Conservation (phyloP, 805 yeast genomes). For the Pichia heedii region DNA sequence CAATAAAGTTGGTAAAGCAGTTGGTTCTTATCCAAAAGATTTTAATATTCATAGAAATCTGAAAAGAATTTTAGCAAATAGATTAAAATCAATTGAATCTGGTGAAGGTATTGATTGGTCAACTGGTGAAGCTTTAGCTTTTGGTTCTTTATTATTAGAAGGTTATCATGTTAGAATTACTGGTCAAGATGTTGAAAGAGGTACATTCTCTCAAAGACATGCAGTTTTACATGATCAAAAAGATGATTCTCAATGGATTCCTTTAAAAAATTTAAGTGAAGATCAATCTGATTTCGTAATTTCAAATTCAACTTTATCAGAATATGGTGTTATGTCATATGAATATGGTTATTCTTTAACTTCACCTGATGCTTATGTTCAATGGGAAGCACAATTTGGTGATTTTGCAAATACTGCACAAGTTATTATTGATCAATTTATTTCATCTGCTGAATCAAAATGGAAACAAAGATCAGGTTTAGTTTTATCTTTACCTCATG, state of each 20-base stretch:
- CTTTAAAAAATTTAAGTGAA: conserved; percentile 70
- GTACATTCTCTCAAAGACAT: conserved; percentile 99
- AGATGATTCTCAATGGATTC: conserved; percentile 74
- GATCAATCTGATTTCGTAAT: conserved; percentile 82
- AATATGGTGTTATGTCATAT: conserved; percentile 98
- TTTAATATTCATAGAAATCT: conserved; percentile 91
- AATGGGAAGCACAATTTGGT: conserved; percentile 99
- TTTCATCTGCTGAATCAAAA: conserved; percentile 94
- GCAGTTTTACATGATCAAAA: conserved; percentile 95
- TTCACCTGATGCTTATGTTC: conserved; percentile 92
- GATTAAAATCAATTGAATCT: conserved; percentile 71
- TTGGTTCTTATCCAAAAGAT: conserved; percentile 77
- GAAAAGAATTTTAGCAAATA: conserved; percentile 83
- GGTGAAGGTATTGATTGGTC: conserved; percentile 99
- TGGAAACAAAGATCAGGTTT: conserved; percentile 99
- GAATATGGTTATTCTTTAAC: conserved; percentile 98
- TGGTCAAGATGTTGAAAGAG: conserved; percentile 99
- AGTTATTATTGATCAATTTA: conserved; percentile 93
- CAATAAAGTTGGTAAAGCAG: conserved; percentile 67
- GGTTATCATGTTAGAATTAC: conserved; percentile 96
- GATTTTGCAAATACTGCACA: conserved; percentile 99
- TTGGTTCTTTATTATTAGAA: conserved; percentile 83
- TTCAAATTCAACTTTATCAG: conserved; percentile 92
- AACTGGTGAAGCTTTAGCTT: conserved; percentile 98
- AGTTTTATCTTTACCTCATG: conserved; percentile 93